A percentile compares a stretch with the other conserved stretches of the same genome.
phyloP scores from a whole-genome alignment of 2,329 filamentous ascomycete species.

The Clarireedia monteithiana region DNA sequence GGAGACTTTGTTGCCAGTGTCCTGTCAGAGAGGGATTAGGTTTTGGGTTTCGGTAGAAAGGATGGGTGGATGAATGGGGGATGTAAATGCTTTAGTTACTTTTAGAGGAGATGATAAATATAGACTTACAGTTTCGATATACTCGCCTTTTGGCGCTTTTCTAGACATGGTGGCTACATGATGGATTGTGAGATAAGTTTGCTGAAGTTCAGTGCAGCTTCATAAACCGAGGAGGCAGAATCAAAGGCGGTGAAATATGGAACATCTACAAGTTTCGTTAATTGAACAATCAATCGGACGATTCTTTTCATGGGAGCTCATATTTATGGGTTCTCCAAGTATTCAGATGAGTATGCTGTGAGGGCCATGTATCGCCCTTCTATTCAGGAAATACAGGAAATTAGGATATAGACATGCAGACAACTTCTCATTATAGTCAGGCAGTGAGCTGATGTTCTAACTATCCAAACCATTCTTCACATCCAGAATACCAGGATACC shows the following conservation, averaged over 20 bases:
- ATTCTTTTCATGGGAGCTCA: too few relatives aligned
- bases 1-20: constrained; percentile 97
- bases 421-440: neutral
- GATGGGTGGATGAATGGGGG: neutral
- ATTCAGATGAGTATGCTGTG: too few relatives aligned
- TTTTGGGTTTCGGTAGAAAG: neutral
- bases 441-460: neutral
- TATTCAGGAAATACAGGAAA: too few relatives aligned
- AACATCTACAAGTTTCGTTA: too few relatives aligned
- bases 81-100: neutral
- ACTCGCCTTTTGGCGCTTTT: constrained; percentile 77
- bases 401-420: too few relatives aligned
- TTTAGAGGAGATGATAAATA: constrained; percentile 4
- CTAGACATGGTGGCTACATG: constrained; percentile 54
- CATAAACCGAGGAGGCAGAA: neutral
- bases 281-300: too few relatives aligned
- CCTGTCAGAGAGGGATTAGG: constrained; percentile 42
- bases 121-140: constrained; percentile 83
- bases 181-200: neutral
- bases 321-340: too few relatives aligned
- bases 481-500: neutral
- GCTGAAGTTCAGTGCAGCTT: neutral
- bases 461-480: neutral
- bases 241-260: neutral
- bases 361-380: too few relatives aligned